phyloP scores from a whole-genome alignment of 2,329 filamentous ascomycete species.

The Paecilomyces fulvus region DNA sequence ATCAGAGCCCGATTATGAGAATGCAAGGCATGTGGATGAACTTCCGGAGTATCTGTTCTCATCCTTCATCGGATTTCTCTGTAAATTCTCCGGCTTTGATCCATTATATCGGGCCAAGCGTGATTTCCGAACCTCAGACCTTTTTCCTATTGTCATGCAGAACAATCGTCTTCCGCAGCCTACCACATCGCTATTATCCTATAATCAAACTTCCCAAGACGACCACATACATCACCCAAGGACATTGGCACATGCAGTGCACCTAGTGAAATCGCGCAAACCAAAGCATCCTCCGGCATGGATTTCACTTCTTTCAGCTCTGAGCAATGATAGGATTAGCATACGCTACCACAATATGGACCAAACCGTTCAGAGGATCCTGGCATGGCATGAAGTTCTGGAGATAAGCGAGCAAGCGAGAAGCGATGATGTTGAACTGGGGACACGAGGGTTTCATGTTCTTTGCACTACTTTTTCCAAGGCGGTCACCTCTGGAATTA shows the following conservation, averaged over 20 bases:
- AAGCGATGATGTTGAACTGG: conserved; percentile 19
- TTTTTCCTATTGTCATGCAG: conserved; percentile 21
- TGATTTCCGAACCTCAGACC: conserved; percentile 13
- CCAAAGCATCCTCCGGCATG: conserved; percentile 26
- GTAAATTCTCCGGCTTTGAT: conserved; percentile 18
- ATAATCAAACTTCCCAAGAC: conserved; percentile 7
- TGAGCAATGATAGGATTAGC: conserved; percentile 16
- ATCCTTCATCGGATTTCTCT: conserved; percentile 38
- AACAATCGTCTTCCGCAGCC: conserved; percentile 1
- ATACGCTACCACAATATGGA: conserved; percentile 11
- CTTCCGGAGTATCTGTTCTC: conserved; percentile 32
- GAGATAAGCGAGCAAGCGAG: conserved; percentile 28
- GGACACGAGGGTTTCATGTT: conserved; percentile 24
- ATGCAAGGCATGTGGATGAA: conserved; percentile 14
- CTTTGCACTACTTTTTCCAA: conserved; percentile 28
- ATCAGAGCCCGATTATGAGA: conserved; percentile 8
- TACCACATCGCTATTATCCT: conserved; percentile 13
- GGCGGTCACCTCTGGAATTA: conserved; percentile 25
- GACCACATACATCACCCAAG: conserved; percentile 14
- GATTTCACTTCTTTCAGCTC: conserved; percentile 26
- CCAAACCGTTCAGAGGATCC: conserved; percentile 20
- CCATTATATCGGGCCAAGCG: conserved; percentile 5
- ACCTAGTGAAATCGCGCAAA: conserved; percentile 22
- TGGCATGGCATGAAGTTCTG: conserved; percentile 31
- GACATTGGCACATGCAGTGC: conserved; percentile 28